Evolutionary conservation across 2,329 filamentous ascomycete genomes (phyloP).

Genomic region (Daldinia eschscholtzii): DNA sequence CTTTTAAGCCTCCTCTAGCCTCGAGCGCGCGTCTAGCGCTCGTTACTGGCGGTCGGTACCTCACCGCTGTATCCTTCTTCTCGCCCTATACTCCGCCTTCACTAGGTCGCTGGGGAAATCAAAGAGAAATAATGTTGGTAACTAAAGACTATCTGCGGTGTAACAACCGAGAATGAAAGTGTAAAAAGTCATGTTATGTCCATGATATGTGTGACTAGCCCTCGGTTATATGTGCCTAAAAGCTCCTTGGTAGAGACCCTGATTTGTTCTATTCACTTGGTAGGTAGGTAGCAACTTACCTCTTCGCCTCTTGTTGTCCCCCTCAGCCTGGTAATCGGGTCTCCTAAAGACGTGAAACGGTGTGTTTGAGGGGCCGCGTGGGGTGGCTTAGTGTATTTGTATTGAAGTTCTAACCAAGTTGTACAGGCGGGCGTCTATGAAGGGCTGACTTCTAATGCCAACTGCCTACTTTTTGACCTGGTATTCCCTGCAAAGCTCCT

Average conservation of each 20-base stretch:
- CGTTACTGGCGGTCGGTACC: neutral
- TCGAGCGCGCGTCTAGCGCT: neutral
- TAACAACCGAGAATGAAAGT: conserved; percentile 23
- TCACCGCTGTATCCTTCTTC: neutral
- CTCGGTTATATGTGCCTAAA: conserved; percentile 14
- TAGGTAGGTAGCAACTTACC: too few species aligned
- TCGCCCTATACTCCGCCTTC: too few species aligned
- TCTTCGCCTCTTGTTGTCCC: too few species aligned
- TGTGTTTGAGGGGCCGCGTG: neutral
- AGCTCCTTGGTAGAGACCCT: neutral
- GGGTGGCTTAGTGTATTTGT: neutral
- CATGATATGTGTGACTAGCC: conserved; percentile 6
- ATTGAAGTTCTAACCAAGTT: neutral
- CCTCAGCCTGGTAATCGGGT: conserved; percentile 1
- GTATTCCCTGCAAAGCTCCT: neutral
- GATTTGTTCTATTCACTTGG: too few species aligned
- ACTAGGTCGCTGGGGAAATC: too few species aligned
- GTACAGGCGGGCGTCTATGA: neutral
- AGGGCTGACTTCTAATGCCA: neutral
- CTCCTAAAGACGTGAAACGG: neutral
- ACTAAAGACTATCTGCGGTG: conserved; percentile 6
- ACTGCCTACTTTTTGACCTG: neutral
- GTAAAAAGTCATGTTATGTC: neutral
- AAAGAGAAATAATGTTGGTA: too few species aligned
- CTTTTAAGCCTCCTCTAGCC: too few species aligned